These are phyloP conservation scores for Patellifolia procumbens DNA, from an alignment of 179 eudicot genomes.

Conservation along the genomic window DNA sequence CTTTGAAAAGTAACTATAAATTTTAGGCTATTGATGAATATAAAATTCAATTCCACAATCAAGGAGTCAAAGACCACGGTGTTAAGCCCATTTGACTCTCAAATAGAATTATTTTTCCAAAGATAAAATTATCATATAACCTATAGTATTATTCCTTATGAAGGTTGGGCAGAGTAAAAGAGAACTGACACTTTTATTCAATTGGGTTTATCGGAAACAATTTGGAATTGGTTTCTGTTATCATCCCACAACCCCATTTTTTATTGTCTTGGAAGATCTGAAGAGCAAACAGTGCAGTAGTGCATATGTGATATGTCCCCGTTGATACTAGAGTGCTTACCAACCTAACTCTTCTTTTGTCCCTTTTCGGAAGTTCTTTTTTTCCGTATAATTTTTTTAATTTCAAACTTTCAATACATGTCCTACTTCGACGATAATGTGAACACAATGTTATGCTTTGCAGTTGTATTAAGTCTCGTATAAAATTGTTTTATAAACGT, in stretches of 20 bases:
- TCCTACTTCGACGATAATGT: neutral
- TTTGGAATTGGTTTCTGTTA: conserved; percentile 5
- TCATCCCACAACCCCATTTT: neutral
- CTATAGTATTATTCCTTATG: neutral
- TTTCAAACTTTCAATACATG: neutral
- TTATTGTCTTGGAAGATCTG: neutral
- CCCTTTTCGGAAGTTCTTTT: neutral
- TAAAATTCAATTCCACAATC: neutral
- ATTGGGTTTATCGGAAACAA: conserved; percentile 9
- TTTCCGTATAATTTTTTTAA: neutral
- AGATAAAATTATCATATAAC: neutral
- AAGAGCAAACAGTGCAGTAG: neutral
- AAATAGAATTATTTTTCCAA: neutral
- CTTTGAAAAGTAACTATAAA: too few relatives aligned
- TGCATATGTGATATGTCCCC: too few relatives aligned
- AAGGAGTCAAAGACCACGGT: neutral
- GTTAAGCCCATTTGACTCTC: neutral
- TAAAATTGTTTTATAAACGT: too few relatives aligned
- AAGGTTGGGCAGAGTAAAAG: conserved; percentile 16
- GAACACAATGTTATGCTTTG: too few relatives aligned
- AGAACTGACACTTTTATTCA: neutral
- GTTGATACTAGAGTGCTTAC: too few relatives aligned
- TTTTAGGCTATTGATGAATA: neutral
- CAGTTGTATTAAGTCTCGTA: too few relatives aligned
- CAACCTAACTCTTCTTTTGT: neutral